Base-by-base conservation (phyloP, 768 basidiomycete genomes). In the Roridomyces roridus region DNA sequence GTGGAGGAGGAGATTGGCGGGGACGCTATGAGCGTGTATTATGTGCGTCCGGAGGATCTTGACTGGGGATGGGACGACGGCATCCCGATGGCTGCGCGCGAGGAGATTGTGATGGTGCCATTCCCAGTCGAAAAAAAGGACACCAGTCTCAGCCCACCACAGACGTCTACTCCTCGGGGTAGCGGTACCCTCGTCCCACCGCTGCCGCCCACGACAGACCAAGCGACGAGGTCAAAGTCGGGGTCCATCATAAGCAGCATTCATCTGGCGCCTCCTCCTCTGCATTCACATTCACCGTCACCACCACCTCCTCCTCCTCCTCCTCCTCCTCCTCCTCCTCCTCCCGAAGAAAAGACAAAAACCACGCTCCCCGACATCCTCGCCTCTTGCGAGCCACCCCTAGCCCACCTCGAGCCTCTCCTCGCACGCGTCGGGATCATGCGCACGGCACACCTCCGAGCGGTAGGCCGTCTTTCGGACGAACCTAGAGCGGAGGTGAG, bases 401-500 rank as follows among this genome's bases (percentile, higher is more conserved):
- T 91, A 44, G 49, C 81, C 15, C 89, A 91, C 71, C 80, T 89
- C 36, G 72, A 77, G 2, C 86, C 86, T 0, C 72, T 83, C 17
- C 72, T 91, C 26, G 74, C 74, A 26, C 78, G 72, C 24, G 74
- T 91, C 10, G 89, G 89, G 0, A 87, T 91, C 28, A 70, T 75
- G 47, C 77, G 72, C 9, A 73, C 82, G 46, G 86, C 85, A 34
- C 88, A 91, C 68, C 70, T 91, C 34, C 75, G 80, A 11, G 89
- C 89, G 2, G 72, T 91, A 17, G 80, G 78, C 9, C 76, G 81
- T 51, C 69, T 91, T 58, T 82, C 80, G 34, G 86, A 87, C 51
- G 85, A 83, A 56, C 90, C 85, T 20, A 72, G 89, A 59, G 73
- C 83, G 54, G 87, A 90, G 68, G 77, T 91, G 45, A 87, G 80